Conservation (phyloP, 176 grass and related monocot species). For the Tillandsia fasciculata region DNA sequence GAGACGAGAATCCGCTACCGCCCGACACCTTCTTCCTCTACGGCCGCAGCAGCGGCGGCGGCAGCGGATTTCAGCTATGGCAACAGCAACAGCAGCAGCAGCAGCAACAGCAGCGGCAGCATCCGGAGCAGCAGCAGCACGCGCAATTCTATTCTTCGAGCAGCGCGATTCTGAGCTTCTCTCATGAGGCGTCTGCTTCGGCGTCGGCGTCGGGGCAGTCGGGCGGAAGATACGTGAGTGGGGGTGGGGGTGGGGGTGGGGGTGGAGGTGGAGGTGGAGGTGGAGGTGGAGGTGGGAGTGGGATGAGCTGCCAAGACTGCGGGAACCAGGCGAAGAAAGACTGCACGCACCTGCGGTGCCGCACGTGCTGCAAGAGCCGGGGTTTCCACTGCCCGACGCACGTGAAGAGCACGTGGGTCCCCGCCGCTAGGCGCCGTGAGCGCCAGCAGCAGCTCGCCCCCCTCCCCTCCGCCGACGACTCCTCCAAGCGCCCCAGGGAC, state of each 20-base stretch:
- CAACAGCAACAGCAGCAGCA: slow-evolving; percentile 41
- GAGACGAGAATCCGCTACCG: slow-evolving; percentile 17
- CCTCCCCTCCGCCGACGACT: slow-evolving; percentile 36
- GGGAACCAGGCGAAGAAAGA: slow-evolving; percentile 99
- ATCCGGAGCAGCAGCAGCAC: slow-evolving; percentile 34
- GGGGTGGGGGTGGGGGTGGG: background rate
- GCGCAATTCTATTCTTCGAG: slow-evolving; percentile 21
- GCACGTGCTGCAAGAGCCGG: slow-evolving; percentile 96
- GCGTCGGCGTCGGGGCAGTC: slow-evolving; percentile 21
- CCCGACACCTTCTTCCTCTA: slow-evolving; percentile 50
- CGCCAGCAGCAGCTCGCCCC: slow-evolving; percentile 56
- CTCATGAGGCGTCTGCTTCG: slow-evolving; percentile 42
- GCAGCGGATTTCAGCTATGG: slow-evolving; percentile 74
- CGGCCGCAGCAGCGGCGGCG: slow-evolving; percentile 6
- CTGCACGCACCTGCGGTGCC: slow-evolving; percentile 70
- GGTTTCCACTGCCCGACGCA: slow-evolving; percentile 65
- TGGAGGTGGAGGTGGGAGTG: slow-evolving; percentile 1
- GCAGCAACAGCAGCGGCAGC: slow-evolving; percentile 4
- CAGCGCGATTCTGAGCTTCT: slow-evolving; percentile 27
- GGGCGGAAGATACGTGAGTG: slow-evolving; percentile 8
- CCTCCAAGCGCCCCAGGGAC: slow-evolving; percentile 47
- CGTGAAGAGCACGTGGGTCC: slow-evolving; percentile 91
- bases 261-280: background rate
- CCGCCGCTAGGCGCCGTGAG: slow-evolving; percentile 78
- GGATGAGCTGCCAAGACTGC: slow-evolving; percentile 88